phyloP scores from a whole-genome alignment of 768 basidiomycete genomes.

The Lentinula detonsa region DNA sequence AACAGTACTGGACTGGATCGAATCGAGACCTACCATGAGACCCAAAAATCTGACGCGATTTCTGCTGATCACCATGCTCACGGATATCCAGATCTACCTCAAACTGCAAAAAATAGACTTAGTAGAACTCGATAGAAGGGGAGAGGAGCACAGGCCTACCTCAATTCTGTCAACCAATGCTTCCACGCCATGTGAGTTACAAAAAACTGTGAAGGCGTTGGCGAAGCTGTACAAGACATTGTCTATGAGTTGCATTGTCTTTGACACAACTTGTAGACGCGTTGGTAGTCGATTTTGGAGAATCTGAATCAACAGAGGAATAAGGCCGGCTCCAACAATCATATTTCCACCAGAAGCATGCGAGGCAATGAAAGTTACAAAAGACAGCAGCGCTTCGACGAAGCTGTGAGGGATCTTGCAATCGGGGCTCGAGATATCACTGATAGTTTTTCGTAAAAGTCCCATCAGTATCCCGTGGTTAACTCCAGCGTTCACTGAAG shows the following conservation, averaged over 20 bases:
- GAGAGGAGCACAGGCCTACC: constrained; percentile 39
- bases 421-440: constrained; percentile 61
- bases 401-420: constrained; percentile 68
- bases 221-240: constrained; percentile 86
- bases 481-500: constrained; percentile 89
- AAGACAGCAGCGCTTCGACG: constrained; percentile 78
- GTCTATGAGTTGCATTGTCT: constrained; percentile 89
- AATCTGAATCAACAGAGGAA: constrained; percentile 84
- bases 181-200: constrained; percentile 77
- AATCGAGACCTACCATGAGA: constrained; percentile 39
- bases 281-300: constrained; percentile 71
- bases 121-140: neutral
- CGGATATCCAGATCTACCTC: constrained; percentile 65
- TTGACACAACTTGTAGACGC: constrained; percentile 74
- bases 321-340: constrained; percentile 90
- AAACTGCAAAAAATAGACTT: constrained; percentile 32
- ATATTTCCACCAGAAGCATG: constrained; percentile 85
- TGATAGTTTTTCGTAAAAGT: constrained; percentile 74
- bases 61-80: constrained; percentile 40
- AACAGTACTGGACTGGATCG: neutral
- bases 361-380: constrained; percentile 83
- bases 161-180: constrained; percentile 82
- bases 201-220: constrained; percentile 85
- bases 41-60: constrained; percentile 39
- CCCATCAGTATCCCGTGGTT: constrained; percentile 95